These are phyloP conservation scores for Hypoxylon subgilvum DNA, from an alignment of 495 filamentous ascomycete species.

Conservation along the genomic window DNA sequence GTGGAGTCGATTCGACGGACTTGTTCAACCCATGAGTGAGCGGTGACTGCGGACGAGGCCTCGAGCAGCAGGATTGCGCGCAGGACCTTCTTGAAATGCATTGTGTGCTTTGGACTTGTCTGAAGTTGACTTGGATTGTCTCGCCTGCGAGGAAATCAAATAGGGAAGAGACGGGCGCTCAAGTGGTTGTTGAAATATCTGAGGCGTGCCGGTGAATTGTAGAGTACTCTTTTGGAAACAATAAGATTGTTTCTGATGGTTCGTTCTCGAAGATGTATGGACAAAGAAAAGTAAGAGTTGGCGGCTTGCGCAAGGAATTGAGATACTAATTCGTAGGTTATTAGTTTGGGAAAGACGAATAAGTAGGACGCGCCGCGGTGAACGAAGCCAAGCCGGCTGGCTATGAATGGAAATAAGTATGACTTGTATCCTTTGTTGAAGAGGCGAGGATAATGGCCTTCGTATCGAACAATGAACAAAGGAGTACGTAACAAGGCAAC, in stretches of 20 bases:
- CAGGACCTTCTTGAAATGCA: constrained; percentile 20
- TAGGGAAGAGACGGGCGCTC: constrained; percentile 4
- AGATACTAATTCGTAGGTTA: constrained; percentile 17
- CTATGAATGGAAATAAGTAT: constrained; percentile 25
- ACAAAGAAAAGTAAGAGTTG: not conserved
- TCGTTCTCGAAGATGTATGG: constrained; percentile 12
- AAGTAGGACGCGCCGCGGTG: constrained; percentile 8
- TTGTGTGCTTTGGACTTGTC: constrained; percentile 10
- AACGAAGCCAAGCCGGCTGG: not conserved
- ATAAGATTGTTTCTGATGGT: not conserved
- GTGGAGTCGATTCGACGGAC: constrained; percentile 71
- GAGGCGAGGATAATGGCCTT: constrained; percentile 25
- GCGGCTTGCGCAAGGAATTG: constrained; percentile 11
- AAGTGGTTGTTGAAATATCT: not conserved
- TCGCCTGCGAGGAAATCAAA: constrained; percentile 30
- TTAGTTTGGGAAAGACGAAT: constrained; percentile 16
- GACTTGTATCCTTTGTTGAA: constrained; percentile 33
- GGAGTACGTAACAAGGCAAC: not conserved
- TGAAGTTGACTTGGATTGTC: constrained; percentile 25
- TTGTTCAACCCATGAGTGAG: constrained; percentile 82
- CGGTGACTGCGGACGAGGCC: constrained; percentile 48
- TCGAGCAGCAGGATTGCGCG: constrained; percentile 43
- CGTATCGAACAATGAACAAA: constrained; percentile 26
- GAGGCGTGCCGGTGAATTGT: not conserved
- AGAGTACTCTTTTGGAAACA: not conserved